Base-by-base conservation (phyloP, 1,284 basidiomycete species). In the Ceratobasidium sp. region DNA sequence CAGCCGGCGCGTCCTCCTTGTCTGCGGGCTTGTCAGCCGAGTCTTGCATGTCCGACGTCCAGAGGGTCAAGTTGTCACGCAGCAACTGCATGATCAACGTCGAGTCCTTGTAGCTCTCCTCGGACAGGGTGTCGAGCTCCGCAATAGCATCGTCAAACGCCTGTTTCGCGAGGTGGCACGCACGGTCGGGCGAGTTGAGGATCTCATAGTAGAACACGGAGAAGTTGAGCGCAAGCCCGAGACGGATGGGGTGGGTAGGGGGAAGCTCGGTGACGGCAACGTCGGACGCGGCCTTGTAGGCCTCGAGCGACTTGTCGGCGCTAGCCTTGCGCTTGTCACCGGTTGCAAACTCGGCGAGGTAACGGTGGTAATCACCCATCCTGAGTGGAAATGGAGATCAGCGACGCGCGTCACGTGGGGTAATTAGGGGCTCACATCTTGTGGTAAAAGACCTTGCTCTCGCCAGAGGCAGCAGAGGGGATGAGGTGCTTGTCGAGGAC, bases 181-280 rank as follows among this genome's bases (percentile, higher is more conserved):
- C 96, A 81, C 95, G 94, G 83, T 98, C 96, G 77, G 96, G 96
- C 80, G 91, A 93, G 90, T 99, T 99, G 82, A 99, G 90, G 82
- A 99, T 98, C 84, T 99, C 97, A 85, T 98, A 99, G 90, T 99
- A 99, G 87, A 99, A 99, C 71, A 99, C 96, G 72, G 95, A 98
- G 88, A 99, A 99, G 90, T 99, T 99, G 78, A 99, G 87, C 57
- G 96, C 97, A 70, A 99, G 93, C 82, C 96, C 96, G 74, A 99
- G 93, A 79, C 96, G 95, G 83, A 99, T 99, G 75, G 96, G 96
- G 86, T 99, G 97, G 76, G 96, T 99, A 31, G 96, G 97, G 47
- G 96, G 95, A 60, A 99, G 91, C 84, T 99, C 96, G 65, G 92
- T 96, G 75, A 96, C 91, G 75, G 96, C 96, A 80, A 99, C 96